Conservation (phyloP, 164 flowering plant genomes). For the Vitis rupestris region DNA sequence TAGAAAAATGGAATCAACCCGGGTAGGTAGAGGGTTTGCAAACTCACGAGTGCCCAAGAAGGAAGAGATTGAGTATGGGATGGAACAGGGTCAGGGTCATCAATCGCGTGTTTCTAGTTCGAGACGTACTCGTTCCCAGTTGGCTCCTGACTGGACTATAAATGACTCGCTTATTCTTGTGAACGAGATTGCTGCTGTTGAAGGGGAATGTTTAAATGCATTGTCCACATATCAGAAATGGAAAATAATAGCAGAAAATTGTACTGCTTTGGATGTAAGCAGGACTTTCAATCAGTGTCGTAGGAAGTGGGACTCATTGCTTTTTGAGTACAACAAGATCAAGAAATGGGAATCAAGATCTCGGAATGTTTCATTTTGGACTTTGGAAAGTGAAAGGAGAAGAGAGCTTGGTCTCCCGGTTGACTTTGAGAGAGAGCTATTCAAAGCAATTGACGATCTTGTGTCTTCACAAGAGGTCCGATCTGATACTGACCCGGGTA, state of each 20-base stretch:
- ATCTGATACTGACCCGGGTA: constrained; percentile 36
- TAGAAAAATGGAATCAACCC: constrained; percentile 2
- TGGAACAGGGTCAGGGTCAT: not conserved
- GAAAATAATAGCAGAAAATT: constrained; percentile 55
- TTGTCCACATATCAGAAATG: constrained; percentile 62
- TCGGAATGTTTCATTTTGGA: constrained; percentile 36
- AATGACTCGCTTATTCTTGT: constrained; percentile 47
- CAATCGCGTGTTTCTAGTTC: constrained; percentile 11
- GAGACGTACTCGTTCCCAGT: constrained; percentile 56
- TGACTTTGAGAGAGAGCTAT: constrained; percentile 44
- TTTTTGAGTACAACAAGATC: constrained; percentile 41
- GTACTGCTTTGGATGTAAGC: constrained; percentile 38
- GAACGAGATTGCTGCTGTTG: constrained; percentile 49
- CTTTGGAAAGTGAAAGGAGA: constrained; percentile 34
- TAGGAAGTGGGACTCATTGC: constrained; percentile 58
- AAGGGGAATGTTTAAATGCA: constrained; percentile 38
- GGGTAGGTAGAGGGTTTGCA: not conserved
- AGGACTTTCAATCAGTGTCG: constrained; percentile 51
- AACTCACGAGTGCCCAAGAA: not conserved
- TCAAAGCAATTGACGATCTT: constrained; percentile 30
- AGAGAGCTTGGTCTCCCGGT: constrained; percentile 38
- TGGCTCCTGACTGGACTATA: constrained; percentile 47
- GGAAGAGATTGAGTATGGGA: not conserved
- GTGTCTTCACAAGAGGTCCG: constrained; percentile 25
- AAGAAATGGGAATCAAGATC: constrained; percentile 39